Base-by-base conservation (phyloP, 345 rosid genomes). In the Dipteronia sinensis region DNA sequence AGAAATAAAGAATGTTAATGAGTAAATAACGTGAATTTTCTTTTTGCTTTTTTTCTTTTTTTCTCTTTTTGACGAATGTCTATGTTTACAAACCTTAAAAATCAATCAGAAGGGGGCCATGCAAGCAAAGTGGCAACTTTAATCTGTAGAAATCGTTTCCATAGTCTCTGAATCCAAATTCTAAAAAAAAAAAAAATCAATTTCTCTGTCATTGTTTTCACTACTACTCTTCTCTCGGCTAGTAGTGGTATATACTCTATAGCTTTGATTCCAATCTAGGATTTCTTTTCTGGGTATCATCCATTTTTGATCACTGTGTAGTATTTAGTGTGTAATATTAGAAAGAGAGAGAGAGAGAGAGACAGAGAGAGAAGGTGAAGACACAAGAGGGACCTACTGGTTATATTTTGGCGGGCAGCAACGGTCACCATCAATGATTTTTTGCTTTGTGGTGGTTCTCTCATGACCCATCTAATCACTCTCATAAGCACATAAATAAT, bases 381-480 rank as follows among this genome's bases (percentile, higher is more conserved):
- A 80, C 82, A 79, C 83, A 69, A 78, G 89, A 71, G 90, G 94
- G 90, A 65, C 95, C 94, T 88, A 91, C 89, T 83, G 92, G 88
- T 91, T 85, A 76, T 88, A 77, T 80, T 90, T 87, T 90, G 90
- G 94, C 90, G 82, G 86, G 87, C 94, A 89, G 74, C 83, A 88
- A 88, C 90, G 83, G 91, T 93, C 97, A 72, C 87, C 83, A 69
- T 91, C 91, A 93, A 93, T 90, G 86, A 91, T 93, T 83, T 83
- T 82, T 27, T 58, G 77, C 81, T 77, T 80, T 65, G 83, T 87
- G 81, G 38, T 82, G 73, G 76, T 80, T 86, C 87, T 87, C 84
- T 85, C 82, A 87, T 85, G 80, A 55, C 90, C 85, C 87, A 83
- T 87, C 88, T 85, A 84, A 88, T 85, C 87, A 78, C 82, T 55